Percentiles rank a stretch among this genome's conserved stretches.
Evolutionary conservation across 2,329 filamentous ascomycete species (phyloP).

Genomic region (Ceratocystis colombiana): DNA sequence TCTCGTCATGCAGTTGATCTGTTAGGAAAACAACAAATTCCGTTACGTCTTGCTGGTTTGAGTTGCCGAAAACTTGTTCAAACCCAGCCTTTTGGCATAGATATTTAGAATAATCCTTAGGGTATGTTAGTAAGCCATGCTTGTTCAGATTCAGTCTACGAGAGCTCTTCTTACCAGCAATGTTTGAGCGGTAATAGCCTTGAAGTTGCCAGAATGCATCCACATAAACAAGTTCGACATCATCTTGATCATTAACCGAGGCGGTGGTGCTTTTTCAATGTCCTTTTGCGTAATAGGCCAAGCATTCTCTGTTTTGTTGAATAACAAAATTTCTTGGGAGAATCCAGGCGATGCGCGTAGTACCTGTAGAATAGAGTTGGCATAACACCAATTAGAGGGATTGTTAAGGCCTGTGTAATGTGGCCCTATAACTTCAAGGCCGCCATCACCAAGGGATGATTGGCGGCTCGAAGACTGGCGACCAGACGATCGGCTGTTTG

Average conservation of each 20-base stretch:
- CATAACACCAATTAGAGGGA: slow-evolving; percentile 76
- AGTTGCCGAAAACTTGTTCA: slow-evolving; percentile 52
- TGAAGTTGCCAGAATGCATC: slow-evolving; percentile 44
- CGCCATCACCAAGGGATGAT: slow-evolving; percentile 29
- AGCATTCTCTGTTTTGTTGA: slow-evolving; percentile 47
- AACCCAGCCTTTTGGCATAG: slow-evolving; percentile 32
- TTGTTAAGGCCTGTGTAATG: slow-evolving; percentile 60
- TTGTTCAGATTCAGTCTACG: neutral
- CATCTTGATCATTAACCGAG: slow-evolving; percentile 51
- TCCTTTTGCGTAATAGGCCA: slow-evolving; percentile 59
- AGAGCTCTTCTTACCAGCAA: slow-evolving; percentile 42
- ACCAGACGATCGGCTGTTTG: slow-evolving; percentile 31
- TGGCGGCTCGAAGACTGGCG: slow-evolving; percentile 28
- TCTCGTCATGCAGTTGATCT: slow-evolving; percentile 73
- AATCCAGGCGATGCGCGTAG: slow-evolving; percentile 64
- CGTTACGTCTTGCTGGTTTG: slow-evolving; percentile 77
- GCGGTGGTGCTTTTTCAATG: slow-evolving; percentile 43
- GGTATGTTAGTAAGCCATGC: slow-evolving; percentile 14
- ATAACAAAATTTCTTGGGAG: slow-evolving; percentile 51
- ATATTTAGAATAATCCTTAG: slow-evolving; percentile 45
- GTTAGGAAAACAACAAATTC: slow-evolving; percentile 81
- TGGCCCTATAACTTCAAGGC: slow-evolving; percentile 34
- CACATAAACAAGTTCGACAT: slow-evolving; percentile 50
- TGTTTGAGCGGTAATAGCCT: slow-evolving; percentile 44
- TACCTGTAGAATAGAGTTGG: slow-evolving; percentile 82